Evolutionary conservation across 345 rosid genomes (phyloP), one percentile per base, ranked within the genome.

Genomic region (Euclidium syriacum): DNA sequence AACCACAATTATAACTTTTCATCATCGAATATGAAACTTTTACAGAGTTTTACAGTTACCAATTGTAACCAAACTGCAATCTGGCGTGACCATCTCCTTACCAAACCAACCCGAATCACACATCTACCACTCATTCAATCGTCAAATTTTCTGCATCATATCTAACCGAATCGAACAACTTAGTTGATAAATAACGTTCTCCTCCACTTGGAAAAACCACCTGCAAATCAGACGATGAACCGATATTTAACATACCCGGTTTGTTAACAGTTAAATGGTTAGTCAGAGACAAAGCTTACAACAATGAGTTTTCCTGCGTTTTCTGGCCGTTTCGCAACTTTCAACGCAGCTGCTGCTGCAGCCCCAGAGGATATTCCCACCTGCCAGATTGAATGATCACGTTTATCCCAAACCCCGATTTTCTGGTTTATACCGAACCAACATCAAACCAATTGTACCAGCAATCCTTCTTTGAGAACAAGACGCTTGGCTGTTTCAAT

Each of bases 361-460:
- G 85, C 90, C 49, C 85, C 87, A 14, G 90, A 85, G 0, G 90
- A 85, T 73, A 85, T 85, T 33, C 90, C 90, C 22, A 78, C 87
- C 85, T 84, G 73, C 29, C 27, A 63, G n/a, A n/a, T n/a, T n/a
- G n/a, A 12, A 56, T 32, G 5, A 39, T 53, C 12, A 0, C 16
- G 4, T 16, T 44, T 14, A 48, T 54, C 38, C 38, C 4, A 16
- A 50, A 27, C 39, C 29, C 17, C 1, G 19, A 1, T 24, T 59
- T 63, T 16, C 24, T 4, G 26, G 41, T 15, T 40, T 35, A 19
- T 3, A 53, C 36, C 2, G 4, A 16, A 29, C 14, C 5, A 23
- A 36, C 0, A 35, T 7, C 12, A 12, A 64, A 14, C 14, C 7
- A 3, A 19, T 9, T 16, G 55, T 64, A 82, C 87, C 77, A 82